Evolutionary conservation across 306 rosid species (phyloP), one percentile per base, ranked within the genome.

Genomic region (Quercus parvula): DNA sequence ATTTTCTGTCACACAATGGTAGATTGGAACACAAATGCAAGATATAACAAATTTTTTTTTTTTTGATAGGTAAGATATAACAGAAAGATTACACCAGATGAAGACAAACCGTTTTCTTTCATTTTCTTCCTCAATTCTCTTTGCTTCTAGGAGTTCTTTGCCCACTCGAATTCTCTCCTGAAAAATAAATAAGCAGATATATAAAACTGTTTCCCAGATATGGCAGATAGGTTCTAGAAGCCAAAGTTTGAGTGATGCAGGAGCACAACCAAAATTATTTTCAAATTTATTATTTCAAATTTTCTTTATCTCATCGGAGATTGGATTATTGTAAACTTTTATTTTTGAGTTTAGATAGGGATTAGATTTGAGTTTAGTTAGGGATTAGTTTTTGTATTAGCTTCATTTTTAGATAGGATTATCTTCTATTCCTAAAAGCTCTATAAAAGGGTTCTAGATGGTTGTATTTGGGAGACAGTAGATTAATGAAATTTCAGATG

Each of bases 101-200:
- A 81, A 83, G 52, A 59, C 86, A 54, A 52, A 95, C 99, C 98
- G 84, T 86, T 95, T 95, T 86, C 97, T 88, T 87, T 95, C 99
- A 81, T 95, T 95, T 1, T 93, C 93, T 79, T 93, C 98, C 84
- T 93, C 99, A 46, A 90, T 93, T 84, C 97, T 90, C 88, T 95
- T 95, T 31, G 99, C 99, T 88, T 95, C 99, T 75, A 95, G 77
- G 78, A 95, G 86, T 80, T 95, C 99, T 86, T 91, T 95, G 81
- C 99, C 99, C n/a, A 95, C 77, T 59, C 99, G 94, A 77, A 95
- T 90, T 83, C 99, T 93, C 89, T 93, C 99, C 99, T 95, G 87
- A 54, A 74, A 38, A 79, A 80, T 71, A 58, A 78, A 68, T 30
- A 73, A 12, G 46, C 46, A 62, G 24, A 41, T n/a, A 81, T 63